Conservation (phyloP, 331 rosid species). For the Acacia concinna region DNA sequence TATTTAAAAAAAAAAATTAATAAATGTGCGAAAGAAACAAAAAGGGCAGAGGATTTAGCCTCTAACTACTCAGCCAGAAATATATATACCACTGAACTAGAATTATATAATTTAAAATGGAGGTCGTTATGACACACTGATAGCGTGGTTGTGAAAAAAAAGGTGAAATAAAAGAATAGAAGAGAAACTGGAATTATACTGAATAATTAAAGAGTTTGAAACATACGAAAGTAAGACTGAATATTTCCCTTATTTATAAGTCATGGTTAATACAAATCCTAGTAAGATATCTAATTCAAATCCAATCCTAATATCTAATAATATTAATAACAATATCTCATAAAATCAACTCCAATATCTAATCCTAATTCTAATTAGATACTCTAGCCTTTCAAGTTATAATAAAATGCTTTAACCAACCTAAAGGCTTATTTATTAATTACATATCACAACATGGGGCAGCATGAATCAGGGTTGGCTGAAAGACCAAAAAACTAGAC, state of each 20-base stretch:
- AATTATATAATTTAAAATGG: background rate
- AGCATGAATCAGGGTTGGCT: background rate
- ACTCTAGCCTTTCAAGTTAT: too few species aligned
- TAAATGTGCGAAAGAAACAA: background rate
- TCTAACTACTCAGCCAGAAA: slow-evolving; percentile 1
- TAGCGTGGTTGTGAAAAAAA: too few species aligned
- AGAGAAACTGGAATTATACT: too few species aligned
- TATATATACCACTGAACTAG: background rate
- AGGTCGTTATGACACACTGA: background rate
- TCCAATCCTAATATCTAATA: background rate
- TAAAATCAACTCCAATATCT: too few species aligned
- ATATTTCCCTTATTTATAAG: background rate
- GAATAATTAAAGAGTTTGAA: too few species aligned
- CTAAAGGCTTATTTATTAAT: too few species aligned
- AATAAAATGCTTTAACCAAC: too few species aligned
- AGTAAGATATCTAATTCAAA: background rate
- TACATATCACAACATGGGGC: background rate
- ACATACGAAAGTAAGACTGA: too few species aligned
- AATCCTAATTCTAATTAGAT: background rate
- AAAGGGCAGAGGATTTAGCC: background rate
- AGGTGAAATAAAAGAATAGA: too few species aligned
- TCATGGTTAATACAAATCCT: background rate
- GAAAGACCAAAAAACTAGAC: slow-evolving; percentile 2
- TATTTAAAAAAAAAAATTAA: background rate
- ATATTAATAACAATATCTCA: too few species aligned